A percentile compares a stretch with the other conserved stretches of the same genome.
These are phyloP conservation scores for Litchi chinensis DNA, from an alignment of 345 rosid genomes.

Conservation along the genomic window DNA sequence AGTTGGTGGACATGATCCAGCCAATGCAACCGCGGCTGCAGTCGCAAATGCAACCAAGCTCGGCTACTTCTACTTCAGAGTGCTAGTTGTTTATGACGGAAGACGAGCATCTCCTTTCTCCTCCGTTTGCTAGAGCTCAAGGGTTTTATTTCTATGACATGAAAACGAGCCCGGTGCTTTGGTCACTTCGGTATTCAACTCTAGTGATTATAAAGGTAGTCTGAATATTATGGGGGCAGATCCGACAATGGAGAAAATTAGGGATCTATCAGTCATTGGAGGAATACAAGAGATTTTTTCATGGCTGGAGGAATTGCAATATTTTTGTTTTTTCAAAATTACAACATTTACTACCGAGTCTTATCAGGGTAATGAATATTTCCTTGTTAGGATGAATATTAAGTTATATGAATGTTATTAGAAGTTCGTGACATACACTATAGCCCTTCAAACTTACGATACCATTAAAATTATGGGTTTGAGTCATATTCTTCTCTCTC, in stretches of 20 bases:
- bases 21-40: conserved; percentile 55
- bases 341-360: conserved; percentile 24
- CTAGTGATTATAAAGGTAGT: conserved; percentile 59
- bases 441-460: too few relatives aligned
- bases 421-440: not conserved
- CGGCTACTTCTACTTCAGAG: conserved; percentile 39
- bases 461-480: too few relatives aligned
- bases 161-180: conserved; percentile 51
- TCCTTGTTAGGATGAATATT: conserved; percentile 46
- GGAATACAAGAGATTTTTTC: conserved; percentile 84
- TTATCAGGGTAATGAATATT: conserved; percentile 60
- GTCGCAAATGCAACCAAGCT: conserved; percentile 33
- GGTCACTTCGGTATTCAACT: conserved; percentile 68
- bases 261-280: conserved; percentile 72
- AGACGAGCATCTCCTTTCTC: conserved; percentile 48
- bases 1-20: conserved; percentile 16
- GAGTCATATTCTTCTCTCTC: too few relatives aligned
- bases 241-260: conserved; percentile 57
- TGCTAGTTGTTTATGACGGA: conserved; percentile 57
- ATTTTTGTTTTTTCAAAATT: too few relatives aligned
- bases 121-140: conserved; percentile 55
- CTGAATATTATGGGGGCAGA: conserved; percentile 68
- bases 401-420: conserved; percentile 39
- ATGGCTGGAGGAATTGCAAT: conserved; percentile 78
- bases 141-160: conserved; percentile 67